Base-by-base conservation (phyloP, 2,329 filamentous ascomycete species). In the Colletotrichum limetticola region DNA sequence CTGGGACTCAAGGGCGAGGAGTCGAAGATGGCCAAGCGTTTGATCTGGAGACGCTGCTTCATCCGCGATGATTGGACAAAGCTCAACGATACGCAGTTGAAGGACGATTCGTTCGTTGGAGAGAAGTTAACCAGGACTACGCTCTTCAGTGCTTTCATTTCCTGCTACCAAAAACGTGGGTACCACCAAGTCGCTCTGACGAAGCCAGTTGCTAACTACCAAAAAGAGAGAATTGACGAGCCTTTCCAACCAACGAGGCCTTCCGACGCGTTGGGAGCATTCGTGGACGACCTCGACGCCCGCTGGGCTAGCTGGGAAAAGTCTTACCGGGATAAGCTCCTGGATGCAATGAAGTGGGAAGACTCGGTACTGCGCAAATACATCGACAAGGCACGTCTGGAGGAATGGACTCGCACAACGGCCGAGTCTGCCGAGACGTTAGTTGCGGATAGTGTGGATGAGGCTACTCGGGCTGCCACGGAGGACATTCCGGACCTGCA, bases 41-140 rank as follows among this genome's bases (percentile, higher is more conserved):
- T 91, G 52, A 94, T 98, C 74, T 99, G 97, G 97, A 93, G 97
- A 79, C 91, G 97, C 66, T 92, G 95, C 74, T 93, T 93, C 78
- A 88, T 96, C 76, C 91, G 92, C 62, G 95, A 98, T 80, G 91
- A 98, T 79, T 99, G 97, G 97, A 85, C 89, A 30, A 86, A 85
- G 71, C 89, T 97, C 79, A 96, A 97, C 79, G 91, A 94, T 76
- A 96, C 93, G 0, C 90, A 92, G 60, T 87, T 92, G 72, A 93
- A 94, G 79, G 90, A 91, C 69, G 95, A 97, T 78, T 83, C 85
- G 3, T 88, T 93, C 74, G 89, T 95, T 32, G 86, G 91, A 66
- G 86, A 88, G 32, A 85, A 89, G 22, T 83, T 97, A 30, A 85
- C 86, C 37, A 83, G 87, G 69, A 97, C 95, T 4, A 87, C 91